Conservation (phyloP, 352 stramenopile species). For the Pythium scleroteichum region DNA sequence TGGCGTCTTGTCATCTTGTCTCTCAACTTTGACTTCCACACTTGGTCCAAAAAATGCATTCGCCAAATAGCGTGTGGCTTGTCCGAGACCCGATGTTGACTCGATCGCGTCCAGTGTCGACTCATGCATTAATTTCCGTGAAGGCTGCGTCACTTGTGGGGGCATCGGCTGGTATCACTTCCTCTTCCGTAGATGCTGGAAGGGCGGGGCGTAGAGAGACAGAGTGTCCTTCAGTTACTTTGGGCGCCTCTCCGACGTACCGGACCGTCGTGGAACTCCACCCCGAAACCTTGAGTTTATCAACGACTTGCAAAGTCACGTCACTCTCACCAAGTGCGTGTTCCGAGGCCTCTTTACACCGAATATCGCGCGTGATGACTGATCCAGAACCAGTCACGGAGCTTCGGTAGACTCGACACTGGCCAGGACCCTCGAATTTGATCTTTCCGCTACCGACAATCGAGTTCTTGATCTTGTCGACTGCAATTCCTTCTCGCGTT, state of each 20-base stretch:
- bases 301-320: neutral
- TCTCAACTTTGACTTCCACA: neutral
- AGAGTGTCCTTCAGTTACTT: constrained; percentile 2
- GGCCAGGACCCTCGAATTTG: constrained; percentile 5
- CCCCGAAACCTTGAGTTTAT: neutral
- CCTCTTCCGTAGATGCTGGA: neutral
- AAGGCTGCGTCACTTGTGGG: neutral
- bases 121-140: neutral
- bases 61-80: neutral
- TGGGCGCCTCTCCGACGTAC: constrained; percentile 1
- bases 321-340: neutral
- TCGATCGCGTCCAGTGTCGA: neutral
- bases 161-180: neutral
- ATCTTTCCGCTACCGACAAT: constrained; percentile 4
- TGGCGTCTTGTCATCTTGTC: too few species aligned
- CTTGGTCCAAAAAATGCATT: constrained; percentile 4
- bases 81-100: neutral
- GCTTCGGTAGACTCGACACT: constrained; percentile 10
- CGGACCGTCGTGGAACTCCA: constrained; percentile 9
- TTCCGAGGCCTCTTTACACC: constrained; percentile 3
- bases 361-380: constrained; percentile 2
- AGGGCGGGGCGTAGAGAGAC: constrained; percentile 1
- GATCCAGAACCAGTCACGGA: constrained; percentile 5
- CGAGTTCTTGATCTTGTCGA: constrained; percentile 11
- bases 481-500: neutral